A percentile compares a stretch with the other conserved stretches of the same genome.
Conservation (phyloP, 805 yeast genomes). For the Ogataea ramenticola region DNA sequence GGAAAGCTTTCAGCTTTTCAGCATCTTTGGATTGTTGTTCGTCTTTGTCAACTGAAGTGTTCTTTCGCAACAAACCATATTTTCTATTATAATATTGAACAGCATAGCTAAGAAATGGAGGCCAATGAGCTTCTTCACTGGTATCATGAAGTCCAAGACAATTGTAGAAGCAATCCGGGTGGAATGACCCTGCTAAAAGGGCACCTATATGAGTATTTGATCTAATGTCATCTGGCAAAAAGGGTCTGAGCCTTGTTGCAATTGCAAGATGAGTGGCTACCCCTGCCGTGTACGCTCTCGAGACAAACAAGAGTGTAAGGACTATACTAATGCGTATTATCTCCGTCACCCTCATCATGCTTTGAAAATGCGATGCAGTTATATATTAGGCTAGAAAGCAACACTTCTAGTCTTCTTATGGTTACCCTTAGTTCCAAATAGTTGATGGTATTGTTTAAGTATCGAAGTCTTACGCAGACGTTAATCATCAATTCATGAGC, state of each 20-base stretch:
- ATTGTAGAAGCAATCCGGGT: conserved; percentile 62
- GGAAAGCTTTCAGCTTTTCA: conserved; percentile 39
- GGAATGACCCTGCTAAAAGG: conserved; percentile 55
- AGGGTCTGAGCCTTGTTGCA: conserved; percentile 22
- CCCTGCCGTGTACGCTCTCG: conserved; percentile 10
- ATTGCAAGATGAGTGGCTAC: conserved; percentile 30
- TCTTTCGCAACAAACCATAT: conserved; percentile 16
- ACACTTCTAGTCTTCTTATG: too few species aligned
- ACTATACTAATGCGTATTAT: neutral
- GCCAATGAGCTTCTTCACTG: conserved; percentile 68
- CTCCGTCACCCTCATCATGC: too few species aligned
- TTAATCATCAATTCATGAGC: too few species aligned
- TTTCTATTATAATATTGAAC: conserved; percentile 31
- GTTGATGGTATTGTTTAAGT: too few species aligned
- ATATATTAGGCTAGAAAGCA: too few species aligned
- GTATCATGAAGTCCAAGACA: conserved; percentile 44
- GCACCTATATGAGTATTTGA: conserved; percentile 18
- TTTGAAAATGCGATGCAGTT: too few species aligned
- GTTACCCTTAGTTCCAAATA: too few species aligned
- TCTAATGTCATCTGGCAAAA: conserved; percentile 28
- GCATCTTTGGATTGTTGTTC: conserved; percentile 13
- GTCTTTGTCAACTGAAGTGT: conserved; percentile 1
- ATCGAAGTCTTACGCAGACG: too few species aligned
- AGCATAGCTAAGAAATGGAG: conserved; percentile 47
- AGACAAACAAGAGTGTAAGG: too few species aligned